These are phyloP conservation scores for Diaporthe longicolla DNA, from an alignment of 2,329 filamentous ascomycete species.

Conservation along the genomic window DNA sequence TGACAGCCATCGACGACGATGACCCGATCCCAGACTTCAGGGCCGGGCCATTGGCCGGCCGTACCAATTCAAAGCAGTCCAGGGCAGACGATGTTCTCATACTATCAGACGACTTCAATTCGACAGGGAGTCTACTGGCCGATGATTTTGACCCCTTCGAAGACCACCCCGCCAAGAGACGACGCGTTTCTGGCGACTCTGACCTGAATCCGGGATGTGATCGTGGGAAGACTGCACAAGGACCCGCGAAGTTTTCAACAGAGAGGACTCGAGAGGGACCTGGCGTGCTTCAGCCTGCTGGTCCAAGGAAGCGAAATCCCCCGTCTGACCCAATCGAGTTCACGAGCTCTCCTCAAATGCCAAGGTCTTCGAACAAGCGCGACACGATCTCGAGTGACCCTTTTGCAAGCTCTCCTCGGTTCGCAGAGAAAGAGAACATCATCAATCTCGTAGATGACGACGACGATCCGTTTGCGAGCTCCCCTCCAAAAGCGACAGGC, in stretches of 20 bases:
- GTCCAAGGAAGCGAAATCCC: slow-evolving; percentile 43
- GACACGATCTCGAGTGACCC: slow-evolving; percentile 32
- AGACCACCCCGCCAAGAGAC: slow-evolving; percentile 49
- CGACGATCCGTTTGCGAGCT: slow-evolving; percentile 47
- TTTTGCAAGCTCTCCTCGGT: slow-evolving; percentile 37
- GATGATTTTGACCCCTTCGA: slow-evolving; percentile 44
- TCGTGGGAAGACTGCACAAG: neutral
- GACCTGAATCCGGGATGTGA: neutral
- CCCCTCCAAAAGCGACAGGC: slow-evolving; percentile 40
- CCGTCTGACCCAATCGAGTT: slow-evolving; percentile 52
- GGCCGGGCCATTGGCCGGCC: neutral
- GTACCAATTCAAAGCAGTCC: neutral
- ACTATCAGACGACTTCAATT: slow-evolving; percentile 59
- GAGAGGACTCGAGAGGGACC: neutral
- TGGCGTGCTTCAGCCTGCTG: slow-evolving; percentile 38
- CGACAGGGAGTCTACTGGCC: slow-evolving; percentile 54
- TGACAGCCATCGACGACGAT: slow-evolving; percentile 43
- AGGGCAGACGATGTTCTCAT: slow-evolving; percentile 49
- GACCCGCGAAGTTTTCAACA: neutral
- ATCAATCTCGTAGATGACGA: slow-evolving; percentile 21
- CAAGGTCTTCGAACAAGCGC: slow-evolving; percentile 24
- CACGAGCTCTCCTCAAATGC: slow-evolving; percentile 52
- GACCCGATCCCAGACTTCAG: slow-evolving; percentile 1
- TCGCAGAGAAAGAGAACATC: slow-evolving; percentile 37
- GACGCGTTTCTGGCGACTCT: slow-evolving; percentile 45